Evolutionary conservation across 352 stramenopile species (phyloP).

Genomic region (Phytophthora boehmeriae): DNA sequence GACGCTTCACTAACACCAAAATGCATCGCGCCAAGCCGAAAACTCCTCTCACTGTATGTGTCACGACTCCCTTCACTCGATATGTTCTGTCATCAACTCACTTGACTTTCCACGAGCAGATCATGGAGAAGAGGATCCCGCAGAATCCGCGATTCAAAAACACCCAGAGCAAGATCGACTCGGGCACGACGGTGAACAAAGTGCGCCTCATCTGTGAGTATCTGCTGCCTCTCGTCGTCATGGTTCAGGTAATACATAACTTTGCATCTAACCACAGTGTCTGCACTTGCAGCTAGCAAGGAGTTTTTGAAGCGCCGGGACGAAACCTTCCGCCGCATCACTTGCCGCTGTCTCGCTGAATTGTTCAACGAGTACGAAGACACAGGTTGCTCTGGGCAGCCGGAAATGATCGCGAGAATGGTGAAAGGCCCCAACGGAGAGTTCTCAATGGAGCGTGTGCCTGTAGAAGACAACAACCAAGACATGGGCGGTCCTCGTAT

Average conservation of each 20-base stretch:
- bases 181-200: constrained; percentile 77
- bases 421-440: constrained; percentile 69
- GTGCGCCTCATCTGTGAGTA: constrained; percentile 74
- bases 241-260: neutral
- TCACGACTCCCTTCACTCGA: neutral
- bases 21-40: constrained; percentile 77
- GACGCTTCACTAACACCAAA: constrained; percentile 11
- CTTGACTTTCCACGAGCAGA: constrained; percentile 30
- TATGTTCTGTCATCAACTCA: neutral
- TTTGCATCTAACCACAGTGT: constrained; percentile 1
- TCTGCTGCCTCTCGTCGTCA: neutral
- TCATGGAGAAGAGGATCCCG: constrained; percentile 82
- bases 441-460: constrained; percentile 74
- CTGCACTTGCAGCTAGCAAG: constrained; percentile 54
- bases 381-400: constrained; percentile 42
- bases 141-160: constrained; percentile 82
- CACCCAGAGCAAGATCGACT: constrained; percentile 81
- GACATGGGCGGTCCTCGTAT: constrained; percentile 55
- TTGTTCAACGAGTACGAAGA: constrained; percentile 84
- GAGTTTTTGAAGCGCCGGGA: constrained; percentile 85
- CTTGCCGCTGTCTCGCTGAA: constrained; percentile 65
- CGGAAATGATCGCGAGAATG: constrained; percentile 81
- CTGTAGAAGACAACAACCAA: constrained; percentile 42
- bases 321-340: constrained; percentile 80
- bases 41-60: constrained; percentile 58